phyloP scores from a whole-genome alignment of 768 basidiomycete species.

The Suillus bovinus region DNA sequence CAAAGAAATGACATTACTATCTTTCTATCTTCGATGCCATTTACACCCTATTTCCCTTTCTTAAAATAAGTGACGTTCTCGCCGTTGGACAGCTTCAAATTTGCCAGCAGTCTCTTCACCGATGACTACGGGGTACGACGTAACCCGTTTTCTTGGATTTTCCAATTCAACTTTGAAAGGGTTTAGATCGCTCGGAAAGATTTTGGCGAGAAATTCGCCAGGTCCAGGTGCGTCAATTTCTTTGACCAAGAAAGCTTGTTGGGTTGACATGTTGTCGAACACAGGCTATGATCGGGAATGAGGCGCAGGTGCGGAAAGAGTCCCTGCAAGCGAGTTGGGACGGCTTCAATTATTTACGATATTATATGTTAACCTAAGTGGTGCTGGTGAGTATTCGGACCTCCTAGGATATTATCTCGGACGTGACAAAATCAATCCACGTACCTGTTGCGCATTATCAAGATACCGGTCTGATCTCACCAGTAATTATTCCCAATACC shows the following conservation, averaged over 20 bases:
- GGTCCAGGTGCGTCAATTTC: constrained; percentile 40
- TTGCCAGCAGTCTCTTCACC: constrained; percentile 42
- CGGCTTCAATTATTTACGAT: background rate
- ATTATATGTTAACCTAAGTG: background rate
- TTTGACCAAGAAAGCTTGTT: too few species aligned
- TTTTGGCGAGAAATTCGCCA: constrained; percentile 44
- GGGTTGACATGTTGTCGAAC: constrained; percentile 10
- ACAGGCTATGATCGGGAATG: background rate
- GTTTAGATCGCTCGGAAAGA: constrained; percentile 43
- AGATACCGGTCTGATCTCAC: background rate
- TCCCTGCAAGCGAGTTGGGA: background rate
- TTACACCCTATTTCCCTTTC: constrained; percentile 40
- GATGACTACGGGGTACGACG: constrained; percentile 38
- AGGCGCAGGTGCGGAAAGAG: background rate
- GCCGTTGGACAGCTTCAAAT: constrained; percentile 37
- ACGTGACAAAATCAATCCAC: background rate
- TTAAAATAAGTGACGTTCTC: constrained; percentile 37
- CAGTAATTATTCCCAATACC: background rate
- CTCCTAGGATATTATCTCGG: too few species aligned
- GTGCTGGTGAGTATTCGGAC: background rate
- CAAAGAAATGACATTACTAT: background rate
- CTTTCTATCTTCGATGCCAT: constrained; percentile 9
- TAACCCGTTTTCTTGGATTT: constrained; percentile 23
- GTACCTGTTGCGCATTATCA: background rate
- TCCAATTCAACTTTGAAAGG: constrained; percentile 48